Percentiles rank a stretch among this genome's conserved stretches.
Conservation (phyloP, 2,329 filamentous ascomycete species). For the Aspergillus pseudoterreus region DNA sequence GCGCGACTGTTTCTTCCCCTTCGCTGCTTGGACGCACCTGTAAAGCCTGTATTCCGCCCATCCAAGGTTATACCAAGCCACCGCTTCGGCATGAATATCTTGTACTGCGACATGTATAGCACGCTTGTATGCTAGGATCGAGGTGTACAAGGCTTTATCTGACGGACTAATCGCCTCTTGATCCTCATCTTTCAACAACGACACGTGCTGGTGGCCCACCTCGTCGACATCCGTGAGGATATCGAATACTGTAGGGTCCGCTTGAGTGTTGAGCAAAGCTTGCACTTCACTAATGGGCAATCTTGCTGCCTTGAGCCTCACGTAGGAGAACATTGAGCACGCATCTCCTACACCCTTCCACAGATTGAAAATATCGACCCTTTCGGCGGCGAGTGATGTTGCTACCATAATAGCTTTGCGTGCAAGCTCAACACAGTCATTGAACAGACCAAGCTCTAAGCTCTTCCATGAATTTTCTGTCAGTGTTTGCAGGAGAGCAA, state of each 20-base stretch:
- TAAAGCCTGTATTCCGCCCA: slow-evolving; percentile 89
- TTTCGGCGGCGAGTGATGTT: slow-evolving; percentile 55
- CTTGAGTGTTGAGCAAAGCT: slow-evolving; percentile 54
- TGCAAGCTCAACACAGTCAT: slow-evolving; percentile 72
- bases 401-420: slow-evolving; percentile 67
- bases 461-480: slow-evolving; percentile 76
- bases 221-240: slow-evolving; percentile 68
- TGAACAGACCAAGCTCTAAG: slow-evolving; percentile 79
- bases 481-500: slow-evolving; percentile 83
- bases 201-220: slow-evolving; percentile 44
- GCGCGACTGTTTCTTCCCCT: slow-evolving; percentile 54
- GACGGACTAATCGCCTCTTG: slow-evolving; percentile 32
- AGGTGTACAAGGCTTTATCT: slow-evolving; percentile 61
- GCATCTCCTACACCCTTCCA: slow-evolving; percentile 93
- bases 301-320: slow-evolving; percentile 63
- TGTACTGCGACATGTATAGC: slow-evolving; percentile 69
- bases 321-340: slow-evolving; percentile 75
- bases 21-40: slow-evolving; percentile 50
- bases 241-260: slow-evolving; percentile 53
- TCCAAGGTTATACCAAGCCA: slow-evolving; percentile 96
- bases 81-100: slow-evolving; percentile 82
- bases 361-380: slow-evolving; percentile 77
- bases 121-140: slow-evolving; percentile 82
- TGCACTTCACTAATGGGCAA: slow-evolving; percentile 59
- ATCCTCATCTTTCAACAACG: slow-evolving; percentile 29